A percentile compares a stretch with the other conserved stretches of the same genome.
These are phyloP conservation scores for Sanghuangporus baumii DNA, from an alignment of 1,284 basidiomycete species.

Conservation along the genomic window DNA sequence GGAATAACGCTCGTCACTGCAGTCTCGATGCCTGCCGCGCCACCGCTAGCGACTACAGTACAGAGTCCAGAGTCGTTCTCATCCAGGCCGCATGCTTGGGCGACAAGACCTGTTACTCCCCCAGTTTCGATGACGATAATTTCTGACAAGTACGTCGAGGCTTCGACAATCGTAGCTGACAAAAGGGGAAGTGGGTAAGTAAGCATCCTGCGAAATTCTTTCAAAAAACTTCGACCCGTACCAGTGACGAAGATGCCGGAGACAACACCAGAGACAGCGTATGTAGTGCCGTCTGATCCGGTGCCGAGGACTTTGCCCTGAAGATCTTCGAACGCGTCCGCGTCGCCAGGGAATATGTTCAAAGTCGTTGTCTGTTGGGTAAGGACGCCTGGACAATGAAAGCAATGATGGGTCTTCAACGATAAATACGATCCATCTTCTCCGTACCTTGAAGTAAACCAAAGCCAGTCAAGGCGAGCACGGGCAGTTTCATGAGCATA, in stretches of 20 bases:
- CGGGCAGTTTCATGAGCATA: background rate
- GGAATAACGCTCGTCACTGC: background rate
- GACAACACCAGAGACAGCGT: conserved; percentile 3
- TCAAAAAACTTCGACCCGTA: background rate
- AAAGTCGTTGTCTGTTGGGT: background rate
- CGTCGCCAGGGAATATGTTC: background rate
- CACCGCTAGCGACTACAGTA: background rate
- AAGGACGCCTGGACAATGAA: background rate
- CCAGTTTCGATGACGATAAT: background rate
- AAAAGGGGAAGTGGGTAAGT: background rate
- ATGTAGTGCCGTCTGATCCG: conserved; percentile 11
- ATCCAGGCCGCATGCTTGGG: background rate
- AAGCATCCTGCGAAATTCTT: background rate
- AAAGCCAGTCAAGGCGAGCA: background rate
- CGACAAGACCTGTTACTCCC: background rate
- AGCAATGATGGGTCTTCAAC: too few species aligned
- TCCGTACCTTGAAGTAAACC: background rate
- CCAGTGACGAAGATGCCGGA: background rate
- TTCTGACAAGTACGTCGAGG: conserved; percentile 3
- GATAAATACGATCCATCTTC: background rate
- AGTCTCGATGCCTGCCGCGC: background rate
- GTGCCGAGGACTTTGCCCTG: conserved; percentile 4
- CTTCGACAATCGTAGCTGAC: background rate
- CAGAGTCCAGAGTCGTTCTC: background rate
- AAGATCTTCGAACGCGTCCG: background rate